Base-by-base conservation (phyloP, 1,284 basidiomycete species). In the Boletus smithii region DNA sequence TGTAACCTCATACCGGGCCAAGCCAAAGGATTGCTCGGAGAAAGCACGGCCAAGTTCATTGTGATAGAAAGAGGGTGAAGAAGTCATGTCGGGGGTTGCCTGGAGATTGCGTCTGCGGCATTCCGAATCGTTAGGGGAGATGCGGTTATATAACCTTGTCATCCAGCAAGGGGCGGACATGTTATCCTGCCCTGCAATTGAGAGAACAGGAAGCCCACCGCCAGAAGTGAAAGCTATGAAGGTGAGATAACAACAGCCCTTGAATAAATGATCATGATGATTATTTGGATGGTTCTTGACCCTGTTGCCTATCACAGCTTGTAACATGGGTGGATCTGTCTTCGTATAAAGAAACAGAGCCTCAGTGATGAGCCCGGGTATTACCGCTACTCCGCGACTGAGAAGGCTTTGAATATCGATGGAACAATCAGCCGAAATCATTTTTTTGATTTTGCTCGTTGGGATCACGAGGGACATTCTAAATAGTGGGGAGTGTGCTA, bases 11-110 rank as follows among this genome's bases (percentile, higher is more conserved):
- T 73, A 84, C 48, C 66, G 65, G 30, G 67, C 57, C 48, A 87
- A 72, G n/a, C 76, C 78, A 56, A 78, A 82, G 6, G 71, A 66
- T 53, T 85, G 79, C 56, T 86, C 84, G 17, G 64, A 62, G 39
- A 87, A 72, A 20, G 79, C 75, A 33, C 69, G 68, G 18, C 63
- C 67, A 24, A 87, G 70, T 59, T 87, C 85, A 43, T 70, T 60
- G 47, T 69, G 57, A 54, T 71, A 78, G 63, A 85, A 85, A 32
- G 55, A 58, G 29, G 53, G 22, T 4, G 57, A 32, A 5, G 54
- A 51, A 29, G 46, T 8, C 63, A 67, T 69, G 27, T 46, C 43
- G 22, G 48, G 18, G 23, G 46, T 32, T 17, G 1, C 7, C 36
- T 24, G 46, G 27, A 22, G 46, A 42, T 46, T 44, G 48, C 35